A percentile compares a stretch with the other conserved stretches of the same genome.
phyloP scores from a whole-genome alignment of 257 asterid genomes.

The Ilex asprella region DNA sequence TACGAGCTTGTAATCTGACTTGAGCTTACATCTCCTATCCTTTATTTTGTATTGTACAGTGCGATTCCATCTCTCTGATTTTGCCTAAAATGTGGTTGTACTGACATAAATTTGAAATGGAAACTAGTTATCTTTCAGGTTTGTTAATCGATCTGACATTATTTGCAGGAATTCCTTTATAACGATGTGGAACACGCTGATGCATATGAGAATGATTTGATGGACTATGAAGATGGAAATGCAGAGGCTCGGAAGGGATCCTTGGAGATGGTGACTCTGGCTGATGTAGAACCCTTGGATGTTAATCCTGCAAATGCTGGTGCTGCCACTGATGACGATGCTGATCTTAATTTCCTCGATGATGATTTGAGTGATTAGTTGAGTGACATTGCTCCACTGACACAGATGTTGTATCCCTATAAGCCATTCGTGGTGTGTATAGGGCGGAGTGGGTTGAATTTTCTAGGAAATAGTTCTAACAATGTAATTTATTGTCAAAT shows the following conservation, averaged over 20 bases:
- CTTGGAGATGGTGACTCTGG: conserved; percentile 38
- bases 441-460: no score
- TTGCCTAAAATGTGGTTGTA: no score
- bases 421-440: no score
- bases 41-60: no score
- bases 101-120: no score
- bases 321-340: conserved; percentile 40
- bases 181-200: conserved; percentile 66
- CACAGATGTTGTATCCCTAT: background rate
- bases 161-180: conserved; percentile 52
- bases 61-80: no score
- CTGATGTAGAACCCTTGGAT: conserved; percentile 51
- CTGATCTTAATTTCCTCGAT: conserved; percentile 59
- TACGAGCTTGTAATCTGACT: no score
- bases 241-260: conserved; percentile 45
- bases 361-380: conserved; percentile 49
- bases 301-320: conserved; percentile 30
- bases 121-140: no score
- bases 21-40: no score
- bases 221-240: conserved; percentile 51
- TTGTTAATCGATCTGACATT: background rate
- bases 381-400: background rate
- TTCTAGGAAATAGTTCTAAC: no score
- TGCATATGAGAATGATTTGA: conserved; percentile 52
- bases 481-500: no score